Evolutionary conservation across 2,329 filamentous ascomycete species (phyloP).

Genomic region (Dactylellina haptotyla): DNA sequence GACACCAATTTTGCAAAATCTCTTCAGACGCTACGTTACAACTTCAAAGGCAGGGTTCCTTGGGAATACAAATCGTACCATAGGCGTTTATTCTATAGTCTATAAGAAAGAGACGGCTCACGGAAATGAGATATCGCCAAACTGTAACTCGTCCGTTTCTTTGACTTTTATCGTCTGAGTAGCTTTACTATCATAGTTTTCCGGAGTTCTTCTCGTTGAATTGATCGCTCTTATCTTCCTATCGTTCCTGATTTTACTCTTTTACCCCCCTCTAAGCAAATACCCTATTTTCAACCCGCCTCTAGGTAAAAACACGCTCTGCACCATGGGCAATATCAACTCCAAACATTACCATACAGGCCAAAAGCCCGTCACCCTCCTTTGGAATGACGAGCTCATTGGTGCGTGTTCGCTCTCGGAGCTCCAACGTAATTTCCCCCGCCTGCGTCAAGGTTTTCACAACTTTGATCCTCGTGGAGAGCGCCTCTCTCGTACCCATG

Average conservation of each 20-base stretch:
- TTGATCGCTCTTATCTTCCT: conserved; percentile 7
- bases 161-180: not conserved
- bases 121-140: conserved; percentile 1
- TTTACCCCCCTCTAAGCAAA: not conserved
- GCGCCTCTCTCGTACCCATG: conserved; percentile 34
- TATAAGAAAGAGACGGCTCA: conserved; percentile 46
- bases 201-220: too few relatives aligned
- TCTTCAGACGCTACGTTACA: conserved; percentile 12
- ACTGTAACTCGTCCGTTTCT: conserved; percentile 30
- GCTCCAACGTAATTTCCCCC: conserved; percentile 44
- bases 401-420: conserved; percentile 34
- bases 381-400: conserved; percentile 49
- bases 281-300: not conserved
- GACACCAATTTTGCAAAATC: too few relatives aligned
- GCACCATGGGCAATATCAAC: conserved; percentile 37
- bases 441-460: conserved; percentile 33
- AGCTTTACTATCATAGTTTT: too few relatives aligned
- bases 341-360: conserved; percentile 37
- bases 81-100: conserved; percentile 11
- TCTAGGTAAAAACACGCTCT: not conserved
- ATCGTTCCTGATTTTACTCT: not conserved
- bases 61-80: conserved; percentile 16
- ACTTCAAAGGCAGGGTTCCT: not conserved
- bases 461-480: conserved; percentile 48
- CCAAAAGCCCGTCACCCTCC: conserved; percentile 35